Percentiles rank a stretch among this genome's conserved stretches.
phyloP scores from a whole-genome alignment of 768 basidiomycete species.

The Amanita pallidorosea region DNA sequence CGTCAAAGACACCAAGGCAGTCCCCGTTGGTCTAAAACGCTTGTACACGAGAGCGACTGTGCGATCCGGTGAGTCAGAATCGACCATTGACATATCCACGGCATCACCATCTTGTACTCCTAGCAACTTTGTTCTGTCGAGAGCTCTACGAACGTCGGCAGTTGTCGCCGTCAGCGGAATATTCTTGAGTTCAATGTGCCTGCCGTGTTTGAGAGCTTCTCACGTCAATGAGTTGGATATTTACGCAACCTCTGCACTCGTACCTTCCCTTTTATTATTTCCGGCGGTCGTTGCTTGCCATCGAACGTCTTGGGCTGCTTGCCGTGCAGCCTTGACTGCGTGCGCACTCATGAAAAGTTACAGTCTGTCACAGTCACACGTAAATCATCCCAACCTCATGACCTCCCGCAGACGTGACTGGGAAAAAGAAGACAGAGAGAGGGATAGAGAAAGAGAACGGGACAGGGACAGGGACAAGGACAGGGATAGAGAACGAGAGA shows the following conservation, averaged over 20 bases:
- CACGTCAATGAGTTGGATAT: background rate
- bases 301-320: background rate
- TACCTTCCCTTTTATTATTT: too few species aligned
- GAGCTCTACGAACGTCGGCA: constrained; percentile 39
- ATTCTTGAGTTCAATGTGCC: constrained; percentile 35
- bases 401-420: constrained; percentile 56
- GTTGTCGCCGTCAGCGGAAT: constrained; percentile 44
- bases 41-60: constrained; percentile 51
- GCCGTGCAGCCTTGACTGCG: background rate
- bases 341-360: background rate
- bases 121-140: constrained; percentile 28
- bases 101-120: constrained; percentile 36
- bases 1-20: constrained; percentile 46
- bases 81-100: background rate
- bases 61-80: background rate
- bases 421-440: constrained; percentile 44
- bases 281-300: too few species aligned
- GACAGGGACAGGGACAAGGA: constrained; percentile 12
- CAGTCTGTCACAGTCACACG: constrained; percentile 7
- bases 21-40: constrained; percentile 48
- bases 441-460: constrained; percentile 13
- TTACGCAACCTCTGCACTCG: background rate
- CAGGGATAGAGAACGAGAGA: constrained; percentile 10
- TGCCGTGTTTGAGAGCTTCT: constrained; percentile 16
- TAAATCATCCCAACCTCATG: constrained; percentile 22